Conservation (phyloP, 768 basidiomycete genomes). For the Porphyrellus cyaneotinctus region DNA sequence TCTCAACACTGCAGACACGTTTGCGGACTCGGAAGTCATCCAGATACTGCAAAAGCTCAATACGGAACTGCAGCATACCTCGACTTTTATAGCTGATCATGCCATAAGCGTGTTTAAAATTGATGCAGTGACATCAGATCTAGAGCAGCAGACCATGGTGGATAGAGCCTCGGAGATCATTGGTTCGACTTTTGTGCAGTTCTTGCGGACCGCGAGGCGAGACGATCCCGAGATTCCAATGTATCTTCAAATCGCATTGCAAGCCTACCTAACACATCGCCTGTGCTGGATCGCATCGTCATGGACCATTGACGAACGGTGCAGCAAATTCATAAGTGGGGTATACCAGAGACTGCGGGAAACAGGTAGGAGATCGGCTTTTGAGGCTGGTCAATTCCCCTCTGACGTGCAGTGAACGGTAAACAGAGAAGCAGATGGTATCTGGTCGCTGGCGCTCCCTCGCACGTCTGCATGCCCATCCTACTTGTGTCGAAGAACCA, state of each 20-base stretch:
- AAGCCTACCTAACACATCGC: neutral
- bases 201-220: neutral
- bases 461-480: neutral
- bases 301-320: constrained; percentile 2
- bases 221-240: neutral
- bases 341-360: constrained; percentile 1
- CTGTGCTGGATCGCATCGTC: constrained; percentile 1
- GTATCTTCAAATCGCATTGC: constrained; percentile 11
- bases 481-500: neutral
- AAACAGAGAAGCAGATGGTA: constrained; percentile 3
- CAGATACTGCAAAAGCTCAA: constrained; percentile 3
- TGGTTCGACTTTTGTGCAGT: neutral
- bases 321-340: neutral
- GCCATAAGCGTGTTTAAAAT: neutral
- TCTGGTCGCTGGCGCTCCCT: neutral
- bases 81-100: neutral
- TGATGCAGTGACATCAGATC: neutral
- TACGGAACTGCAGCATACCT: neutral
- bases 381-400: neutral
- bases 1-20: constrained; percentile 1
- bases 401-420: neutral
- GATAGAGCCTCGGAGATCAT: neutral
- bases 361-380: neutral
- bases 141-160: neutral
- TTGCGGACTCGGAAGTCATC: constrained; percentile 1